These are phyloP conservation scores for Entamoeba histolytica DNA, from an alignment of 208 protist species.

Conservation along the genomic window DNA sequence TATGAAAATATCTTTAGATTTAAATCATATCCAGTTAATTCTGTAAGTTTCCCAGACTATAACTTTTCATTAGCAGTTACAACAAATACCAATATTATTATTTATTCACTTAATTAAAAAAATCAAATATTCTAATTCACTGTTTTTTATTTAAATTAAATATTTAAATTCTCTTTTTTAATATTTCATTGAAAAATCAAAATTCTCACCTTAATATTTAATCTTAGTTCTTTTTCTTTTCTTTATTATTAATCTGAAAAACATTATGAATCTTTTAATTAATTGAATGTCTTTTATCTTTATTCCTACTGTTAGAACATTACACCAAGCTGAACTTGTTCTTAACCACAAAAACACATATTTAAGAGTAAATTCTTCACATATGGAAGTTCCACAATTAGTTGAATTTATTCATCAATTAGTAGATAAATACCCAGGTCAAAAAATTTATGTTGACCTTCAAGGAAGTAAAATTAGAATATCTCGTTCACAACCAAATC, in stretches of 20 bases:
- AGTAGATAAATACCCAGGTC: not conserved
- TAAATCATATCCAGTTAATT: not conserved
- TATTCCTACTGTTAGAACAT: not conserved
- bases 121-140: too few relatives aligned
- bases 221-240: too few relatives aligned
- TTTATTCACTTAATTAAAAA: not conserved
- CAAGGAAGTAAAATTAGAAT: slow-evolving; percentile 1
- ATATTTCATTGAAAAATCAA: too few relatives aligned
- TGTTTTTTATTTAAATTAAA: too few relatives aligned
- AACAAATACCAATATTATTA: not conserved
- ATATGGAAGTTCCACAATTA: not conserved
- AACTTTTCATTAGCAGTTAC: not conserved
- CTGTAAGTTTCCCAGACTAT: not conserved
- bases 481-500: not conserved
- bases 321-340: not conserved
- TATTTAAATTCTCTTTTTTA: too few relatives aligned
- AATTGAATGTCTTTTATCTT: not conserved
- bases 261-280: not conserved
- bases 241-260: too few relatives aligned
- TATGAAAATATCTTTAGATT: not conserved
- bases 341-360: not conserved
- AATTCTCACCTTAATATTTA: too few relatives aligned
- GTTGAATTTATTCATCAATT: not conserved
- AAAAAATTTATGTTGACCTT: not conserved
- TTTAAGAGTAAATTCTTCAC: slow-evolving; percentile 4